Conservation (phyloP, 2,329 filamentous ascomycete genomes). For the Cercospora beticola region DNA sequence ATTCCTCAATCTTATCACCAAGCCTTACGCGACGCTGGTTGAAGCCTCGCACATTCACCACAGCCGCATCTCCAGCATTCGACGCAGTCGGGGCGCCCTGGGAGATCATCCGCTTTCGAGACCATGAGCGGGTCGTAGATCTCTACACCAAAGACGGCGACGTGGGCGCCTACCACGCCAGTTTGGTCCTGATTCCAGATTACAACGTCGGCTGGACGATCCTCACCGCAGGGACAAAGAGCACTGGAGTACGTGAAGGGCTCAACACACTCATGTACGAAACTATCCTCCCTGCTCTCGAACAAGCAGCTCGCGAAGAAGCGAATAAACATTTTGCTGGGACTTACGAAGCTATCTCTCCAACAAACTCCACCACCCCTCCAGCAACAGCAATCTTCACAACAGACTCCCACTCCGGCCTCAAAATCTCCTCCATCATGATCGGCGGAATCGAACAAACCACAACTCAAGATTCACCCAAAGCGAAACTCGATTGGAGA, state of each 20-base stretch:
- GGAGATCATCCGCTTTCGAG: not conserved
- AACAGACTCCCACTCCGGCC: not conserved
- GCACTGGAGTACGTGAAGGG: not conserved
- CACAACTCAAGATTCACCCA: not conserved
- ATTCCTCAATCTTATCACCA: not conserved
- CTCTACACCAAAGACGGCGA: not conserved
- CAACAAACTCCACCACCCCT: not conserved
- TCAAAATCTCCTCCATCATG: not conserved
- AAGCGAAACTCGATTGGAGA: not conserved
- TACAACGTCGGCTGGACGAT: not conserved
- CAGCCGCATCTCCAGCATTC: not conserved
- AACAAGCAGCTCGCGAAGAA: not conserved
- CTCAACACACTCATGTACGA: not conserved
- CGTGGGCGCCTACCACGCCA: not conserved
- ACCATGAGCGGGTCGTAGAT: not conserved
- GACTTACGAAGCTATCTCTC: not conserved
- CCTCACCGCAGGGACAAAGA: not conserved
- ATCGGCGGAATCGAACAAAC: not conserved
- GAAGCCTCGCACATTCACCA: not conserved
- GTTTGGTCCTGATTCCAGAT: not conserved
- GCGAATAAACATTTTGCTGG: not conserved
- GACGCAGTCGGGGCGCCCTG: not conserved
- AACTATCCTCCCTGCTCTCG: not conserved
- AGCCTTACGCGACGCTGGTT: not conserved
- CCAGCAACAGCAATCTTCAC: not conserved